A percentile compares a stretch with the other conserved stretches of the same genome.
Evolutionary conservation across 2,329 filamentous ascomycete genomes (phyloP).

Genomic region (Colletotrichum eleusines): DNA sequence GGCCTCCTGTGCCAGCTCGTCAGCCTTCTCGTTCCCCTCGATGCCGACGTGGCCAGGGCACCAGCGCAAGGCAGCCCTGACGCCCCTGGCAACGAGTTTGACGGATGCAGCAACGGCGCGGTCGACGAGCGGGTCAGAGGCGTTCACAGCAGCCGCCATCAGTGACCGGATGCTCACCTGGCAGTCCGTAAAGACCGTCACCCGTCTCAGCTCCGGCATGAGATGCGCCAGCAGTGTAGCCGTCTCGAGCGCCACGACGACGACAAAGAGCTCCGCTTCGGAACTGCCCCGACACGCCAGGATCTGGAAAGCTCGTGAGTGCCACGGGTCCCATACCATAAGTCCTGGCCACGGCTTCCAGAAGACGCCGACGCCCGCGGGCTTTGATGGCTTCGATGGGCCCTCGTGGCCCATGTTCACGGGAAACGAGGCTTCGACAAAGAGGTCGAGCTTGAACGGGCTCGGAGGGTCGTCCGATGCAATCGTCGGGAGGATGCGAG

Average conservation of each 20-base stretch:
- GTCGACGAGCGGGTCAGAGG: constrained; percentile 13
- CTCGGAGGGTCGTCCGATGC: background rate
- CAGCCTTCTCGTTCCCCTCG: constrained; percentile 19
- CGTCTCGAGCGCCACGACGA: constrained; percentile 19
- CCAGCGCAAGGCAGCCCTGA: constrained; percentile 12
- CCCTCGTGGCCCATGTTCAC: background rate
- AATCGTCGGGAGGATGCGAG: background rate
- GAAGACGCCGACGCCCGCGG: constrained; percentile 21
- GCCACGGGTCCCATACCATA: background rate
- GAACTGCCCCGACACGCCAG: background rate
- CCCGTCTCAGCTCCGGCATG: constrained; percentile 6
- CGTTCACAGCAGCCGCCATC: background rate
- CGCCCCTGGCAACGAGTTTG: background rate
- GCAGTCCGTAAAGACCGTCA: constrained; percentile 27
- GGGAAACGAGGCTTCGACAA: constrained; percentile 24
- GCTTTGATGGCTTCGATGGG: background rate
- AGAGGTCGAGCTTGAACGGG: constrained; percentile 13
- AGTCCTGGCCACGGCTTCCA: constrained; percentile 16
- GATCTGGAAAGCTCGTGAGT: constrained; percentile 10
- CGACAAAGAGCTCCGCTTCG: constrained; percentile 16
- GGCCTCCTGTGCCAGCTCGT: background rate
- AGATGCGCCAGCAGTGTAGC: constrained; percentile 4
- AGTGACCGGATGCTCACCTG: constrained; percentile 11
- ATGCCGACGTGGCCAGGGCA: constrained; percentile 28
- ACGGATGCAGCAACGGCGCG: constrained; percentile 23